Evolutionary conservation across 495 filamentous ascomycete genomes (phyloP).

Genomic region (Aspergillus heteromorphus): DNA sequence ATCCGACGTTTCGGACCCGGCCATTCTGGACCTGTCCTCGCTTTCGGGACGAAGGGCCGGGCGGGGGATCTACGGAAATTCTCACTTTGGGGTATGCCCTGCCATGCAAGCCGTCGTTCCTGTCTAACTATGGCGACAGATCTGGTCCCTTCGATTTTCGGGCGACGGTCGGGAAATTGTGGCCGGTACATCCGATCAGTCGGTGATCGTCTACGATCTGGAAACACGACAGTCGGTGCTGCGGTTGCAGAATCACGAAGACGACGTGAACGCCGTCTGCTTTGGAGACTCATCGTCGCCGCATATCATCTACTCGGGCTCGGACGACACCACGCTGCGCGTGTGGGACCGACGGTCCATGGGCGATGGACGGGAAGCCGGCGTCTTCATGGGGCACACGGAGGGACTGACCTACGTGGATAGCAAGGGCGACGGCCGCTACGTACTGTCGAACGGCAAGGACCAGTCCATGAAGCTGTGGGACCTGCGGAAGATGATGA

Average conservation of each 20-base stretch:
- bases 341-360: slow-evolving; percentile 95
- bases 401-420: slow-evolving; percentile 95
- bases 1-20: slow-evolving; percentile 69
- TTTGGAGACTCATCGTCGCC: slow-evolving; percentile 86
- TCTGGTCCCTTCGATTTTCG: slow-evolving; percentile 90
- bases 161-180: slow-evolving; percentile 90
- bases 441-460: slow-evolving; percentile 89
- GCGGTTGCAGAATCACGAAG: slow-evolving; percentile 67
- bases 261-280: slow-evolving; percentile 96
- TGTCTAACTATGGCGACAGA: slow-evolving; percentile 43
- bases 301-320: slow-evolving; percentile 94
- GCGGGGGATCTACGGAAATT: slow-evolving; percentile 36
- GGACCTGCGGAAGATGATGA: slow-evolving; percentile 85
- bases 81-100: slow-evolving; percentile 47
- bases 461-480: slow-evolving; percentile 98
- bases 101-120: slow-evolving; percentile 2
- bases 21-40: slow-evolving; percentile 62
- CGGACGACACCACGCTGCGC: slow-evolving; percentile 66
- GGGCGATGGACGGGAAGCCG: slow-evolving; percentile 80
- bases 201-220: slow-evolving; percentile 91
- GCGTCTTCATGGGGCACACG: slow-evolving; percentile 89
- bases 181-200: slow-evolving; percentile 72
- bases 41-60: slow-evolving; percentile 35
- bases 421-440: slow-evolving; percentile 92
- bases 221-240: slow-evolving; percentile 70